These are phyloP conservation scores for Novymonas esmeraldas DNA, from an alignment of 208 protist genomes.

Conservation along the genomic window DNA sequence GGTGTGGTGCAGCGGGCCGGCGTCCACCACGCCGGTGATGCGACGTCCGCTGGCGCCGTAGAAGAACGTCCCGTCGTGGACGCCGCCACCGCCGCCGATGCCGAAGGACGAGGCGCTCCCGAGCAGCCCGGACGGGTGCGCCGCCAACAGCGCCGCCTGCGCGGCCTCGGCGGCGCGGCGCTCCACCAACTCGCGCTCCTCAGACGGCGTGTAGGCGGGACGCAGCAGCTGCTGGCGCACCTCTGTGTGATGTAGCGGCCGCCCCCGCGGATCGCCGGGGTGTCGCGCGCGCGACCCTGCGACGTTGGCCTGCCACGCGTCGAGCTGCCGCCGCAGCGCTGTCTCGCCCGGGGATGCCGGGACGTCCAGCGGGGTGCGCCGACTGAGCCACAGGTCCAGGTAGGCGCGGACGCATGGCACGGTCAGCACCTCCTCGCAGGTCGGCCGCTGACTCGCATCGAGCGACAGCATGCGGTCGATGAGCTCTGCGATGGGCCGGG, in stretches of 20 bases:
- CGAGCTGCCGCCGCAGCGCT: slow-evolving; percentile 39
- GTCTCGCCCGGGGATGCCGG: slow-evolving; percentile 34
- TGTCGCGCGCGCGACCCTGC: background rate
- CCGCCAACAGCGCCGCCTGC: slow-evolving; percentile 14
- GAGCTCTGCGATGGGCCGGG: slow-evolving; percentile 46
- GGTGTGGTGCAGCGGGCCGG: background rate
- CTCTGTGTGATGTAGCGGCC: slow-evolving; percentile 35
- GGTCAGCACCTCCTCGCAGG: slow-evolving; percentile 69
- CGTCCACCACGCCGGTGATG: slow-evolving; percentile 1
- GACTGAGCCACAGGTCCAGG: slow-evolving; percentile 36
- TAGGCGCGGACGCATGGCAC: slow-evolving; percentile 55
- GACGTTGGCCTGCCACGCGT: slow-evolving; percentile 27
- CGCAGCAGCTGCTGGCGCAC: slow-evolving; percentile 20
- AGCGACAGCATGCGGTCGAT: slow-evolving; percentile 69
- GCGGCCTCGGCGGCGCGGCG: slow-evolving; percentile 17
- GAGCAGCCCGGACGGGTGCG: slow-evolving; percentile 8
- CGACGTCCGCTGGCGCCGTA: slow-evolving; percentile 20
- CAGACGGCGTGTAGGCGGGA: slow-evolving; percentile 46
- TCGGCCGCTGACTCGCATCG: slow-evolving; percentile 53
- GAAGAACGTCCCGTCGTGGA: slow-evolving; percentile 29
- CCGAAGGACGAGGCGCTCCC: slow-evolving; percentile 15
- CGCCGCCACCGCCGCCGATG: slow-evolving; percentile 9
- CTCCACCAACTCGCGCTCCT: slow-evolving; percentile 41
- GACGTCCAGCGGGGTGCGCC: slow-evolving; percentile 33
- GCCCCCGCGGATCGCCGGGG: slow-evolving; percentile 17